Percentiles rank a stretch among this genome's conserved stretches.
Evolutionary conservation across 306 rosid genomes (phyloP).

Genomic region (Morella rubra): DNA sequence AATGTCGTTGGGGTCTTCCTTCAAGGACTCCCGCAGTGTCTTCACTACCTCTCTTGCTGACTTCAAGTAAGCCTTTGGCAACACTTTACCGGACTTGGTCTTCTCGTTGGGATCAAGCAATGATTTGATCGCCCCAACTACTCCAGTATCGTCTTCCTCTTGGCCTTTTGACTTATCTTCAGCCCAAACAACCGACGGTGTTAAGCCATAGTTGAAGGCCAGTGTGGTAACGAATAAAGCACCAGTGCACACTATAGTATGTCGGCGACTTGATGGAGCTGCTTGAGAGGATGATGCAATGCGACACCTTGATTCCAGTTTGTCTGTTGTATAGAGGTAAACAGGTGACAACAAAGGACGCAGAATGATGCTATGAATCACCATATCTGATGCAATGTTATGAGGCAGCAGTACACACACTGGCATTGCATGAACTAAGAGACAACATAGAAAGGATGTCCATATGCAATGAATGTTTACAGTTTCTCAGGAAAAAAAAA

Average conservation of each 20-base stretch:
- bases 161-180: slow-evolving; percentile 44
- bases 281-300: slow-evolving; percentile 39
- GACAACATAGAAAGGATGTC: not conserved
- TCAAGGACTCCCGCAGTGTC: slow-evolving; percentile 74
- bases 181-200: slow-evolving; percentile 47
- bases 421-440: not conserved
- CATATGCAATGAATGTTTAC: not conserved
- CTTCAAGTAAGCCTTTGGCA: slow-evolving; percentile 84
- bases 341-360: slow-evolving; percentile 17
- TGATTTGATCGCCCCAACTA: slow-evolving; percentile 62
- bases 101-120: slow-evolving; percentile 68
- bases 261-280: slow-evolving; percentile 53
- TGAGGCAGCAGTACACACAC: not conserved
- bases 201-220: slow-evolving; percentile 40
- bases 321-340: slow-evolving; percentile 55
- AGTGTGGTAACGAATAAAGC: slow-evolving; percentile 42
- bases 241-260: slow-evolving; percentile 29
- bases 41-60: slow-evolving; percentile 82
- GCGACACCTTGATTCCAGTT: slow-evolving; percentile 48
- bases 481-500: not conserved
- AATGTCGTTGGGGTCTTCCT: slow-evolving; percentile 54
- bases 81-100: slow-evolving; percentile 73
- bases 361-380: not conserved
- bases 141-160: slow-evolving; percentile 54
- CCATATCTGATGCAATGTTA: not conserved